Percentiles rank a stretch among this genome's conserved stretches.
Evolutionary conservation across 2,329 filamentous ascomycete genomes (phyloP).

Genomic region (Colletotrichum shisoi): DNA sequence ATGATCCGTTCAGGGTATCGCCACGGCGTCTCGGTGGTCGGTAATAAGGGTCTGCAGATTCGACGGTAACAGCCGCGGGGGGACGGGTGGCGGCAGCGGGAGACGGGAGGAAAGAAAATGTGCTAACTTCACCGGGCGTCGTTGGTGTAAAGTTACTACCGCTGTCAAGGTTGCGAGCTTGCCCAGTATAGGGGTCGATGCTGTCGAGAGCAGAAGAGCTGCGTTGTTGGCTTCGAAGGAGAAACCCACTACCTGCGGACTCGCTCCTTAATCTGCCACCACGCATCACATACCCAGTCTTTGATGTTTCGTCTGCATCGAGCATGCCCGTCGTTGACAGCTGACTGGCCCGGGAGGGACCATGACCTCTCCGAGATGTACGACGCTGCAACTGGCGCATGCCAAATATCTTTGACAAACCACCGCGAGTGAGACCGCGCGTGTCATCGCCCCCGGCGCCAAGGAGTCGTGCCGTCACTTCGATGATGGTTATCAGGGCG

Average conservation of each 20-base stretch:
- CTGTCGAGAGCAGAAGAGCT: constrained; percentile 65
- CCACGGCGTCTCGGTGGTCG: constrained; percentile 79
- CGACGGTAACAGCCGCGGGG: constrained; percentile 55
- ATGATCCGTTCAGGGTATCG: constrained; percentile 61
- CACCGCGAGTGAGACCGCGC: constrained; percentile 76
- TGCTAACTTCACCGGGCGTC: constrained; percentile 75
- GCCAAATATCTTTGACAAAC: constrained; percentile 87
- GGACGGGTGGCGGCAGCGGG: constrained; percentile 57
- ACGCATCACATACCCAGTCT: constrained; percentile 64
- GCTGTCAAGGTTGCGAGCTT: constrained; percentile 61
- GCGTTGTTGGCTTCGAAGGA: constrained; percentile 54
- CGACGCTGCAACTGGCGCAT: constrained; percentile 86
- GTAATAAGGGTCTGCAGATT: constrained; percentile 81
- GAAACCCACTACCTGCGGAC: constrained; percentile 65
- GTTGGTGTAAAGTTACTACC: constrained; percentile 74
- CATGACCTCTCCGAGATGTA: constrained; percentile 65
- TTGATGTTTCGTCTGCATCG: constrained; percentile 70
- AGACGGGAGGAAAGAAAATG: constrained; percentile 74
- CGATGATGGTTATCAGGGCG: constrained; percentile 86
- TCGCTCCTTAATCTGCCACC: constrained; percentile 66
- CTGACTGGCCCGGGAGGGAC: constrained; percentile 78
- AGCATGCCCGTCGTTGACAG: constrained; percentile 85
- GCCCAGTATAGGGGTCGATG: constrained; percentile 56
- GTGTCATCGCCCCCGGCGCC: constrained; percentile 82
- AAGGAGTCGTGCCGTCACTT: constrained; percentile 82